Evolutionary conservation across 148 eudicot genomes (phyloP).

Genomic region (Rhododendron ferrugineum): DNA sequence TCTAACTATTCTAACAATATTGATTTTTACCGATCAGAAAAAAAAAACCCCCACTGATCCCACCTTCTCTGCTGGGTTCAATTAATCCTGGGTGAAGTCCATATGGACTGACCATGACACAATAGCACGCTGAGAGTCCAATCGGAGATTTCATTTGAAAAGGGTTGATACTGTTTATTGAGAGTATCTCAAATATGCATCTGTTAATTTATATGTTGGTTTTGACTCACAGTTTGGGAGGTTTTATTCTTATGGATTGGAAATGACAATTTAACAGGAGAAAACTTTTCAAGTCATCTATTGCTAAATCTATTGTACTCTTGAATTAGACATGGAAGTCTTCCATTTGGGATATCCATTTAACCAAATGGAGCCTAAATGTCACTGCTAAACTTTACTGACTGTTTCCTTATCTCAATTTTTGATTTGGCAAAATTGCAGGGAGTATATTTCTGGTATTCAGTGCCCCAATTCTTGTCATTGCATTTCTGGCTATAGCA

Average conservation of each 20-base stretch:
- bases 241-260: background rate
- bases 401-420: background rate
- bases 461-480: conserved; percentile 57
- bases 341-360: background rate
- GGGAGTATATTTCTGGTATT: conserved; percentile 54
- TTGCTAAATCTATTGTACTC: background rate
- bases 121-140: background rate
- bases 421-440: conserved; percentile 28
- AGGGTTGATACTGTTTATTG: background rate
- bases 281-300: background rate
- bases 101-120: background rate
- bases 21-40: too few relatives aligned
- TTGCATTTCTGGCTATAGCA: conserved; percentile 56
- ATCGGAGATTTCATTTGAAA: background rate
- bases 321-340: background rate
- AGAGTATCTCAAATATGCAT: background rate
- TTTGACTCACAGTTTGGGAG: background rate
- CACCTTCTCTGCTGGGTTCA: background rate
- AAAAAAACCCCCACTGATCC: background rate
- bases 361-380: background rate
- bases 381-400: background rate
- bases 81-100: background rate
- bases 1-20: too few relatives aligned
- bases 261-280: background rate
- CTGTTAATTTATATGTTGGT: background rate